Evolutionary conservation across 164 flowering plant species (phyloP).

Genomic region (Sextonia rubra): DNA sequence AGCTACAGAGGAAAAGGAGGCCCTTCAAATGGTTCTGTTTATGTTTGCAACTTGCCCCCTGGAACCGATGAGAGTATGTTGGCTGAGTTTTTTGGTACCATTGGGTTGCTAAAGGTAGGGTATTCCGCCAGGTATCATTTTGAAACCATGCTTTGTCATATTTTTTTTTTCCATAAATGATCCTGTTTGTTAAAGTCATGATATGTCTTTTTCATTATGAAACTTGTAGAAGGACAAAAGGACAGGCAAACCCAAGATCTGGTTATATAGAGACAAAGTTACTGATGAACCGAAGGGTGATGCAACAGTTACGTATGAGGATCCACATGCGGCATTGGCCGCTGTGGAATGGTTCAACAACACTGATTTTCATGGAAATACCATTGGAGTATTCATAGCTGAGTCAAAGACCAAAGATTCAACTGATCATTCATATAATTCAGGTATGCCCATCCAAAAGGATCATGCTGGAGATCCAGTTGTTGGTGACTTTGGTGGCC

Average conservation of each 20-base stretch:
- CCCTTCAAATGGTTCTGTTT: constrained; percentile 75
- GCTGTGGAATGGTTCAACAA: constrained; percentile 99
- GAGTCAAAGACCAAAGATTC: constrained; percentile 72
- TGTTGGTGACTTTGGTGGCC: constrained; percentile 31
- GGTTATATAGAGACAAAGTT: constrained; percentile 82
- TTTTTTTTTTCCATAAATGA: background rate
- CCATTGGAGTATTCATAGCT: constrained; percentile 80
- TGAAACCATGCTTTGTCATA: constrained; percentile 6
- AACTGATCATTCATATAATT: constrained; percentile 27
- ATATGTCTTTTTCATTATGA: constrained; percentile 5
- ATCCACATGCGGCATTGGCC: constrained; percentile 96
- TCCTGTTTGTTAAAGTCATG: background rate
- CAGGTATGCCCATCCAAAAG: constrained; percentile 13
- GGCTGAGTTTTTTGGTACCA: constrained; percentile 96
- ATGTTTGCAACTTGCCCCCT: constrained; percentile 81
- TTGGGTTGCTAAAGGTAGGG: constrained; percentile 95
- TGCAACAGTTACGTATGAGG: constrained; percentile 98
- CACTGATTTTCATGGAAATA: constrained; percentile 90
- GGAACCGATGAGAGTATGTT: constrained; percentile 94
- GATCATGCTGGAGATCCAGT: constrained; percentile 30
- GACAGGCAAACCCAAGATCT: constrained; percentile 86
- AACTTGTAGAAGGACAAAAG: constrained; percentile 79
- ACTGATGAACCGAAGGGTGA: constrained; percentile 96
- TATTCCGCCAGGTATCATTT: constrained; percentile 26
- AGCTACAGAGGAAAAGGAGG: constrained; percentile 47